These are phyloP conservation scores for Cutaneotrichosporon dermatis DNA, from an alignment of 1,284 basidiomycete genomes.

Conservation along the genomic window DNA sequence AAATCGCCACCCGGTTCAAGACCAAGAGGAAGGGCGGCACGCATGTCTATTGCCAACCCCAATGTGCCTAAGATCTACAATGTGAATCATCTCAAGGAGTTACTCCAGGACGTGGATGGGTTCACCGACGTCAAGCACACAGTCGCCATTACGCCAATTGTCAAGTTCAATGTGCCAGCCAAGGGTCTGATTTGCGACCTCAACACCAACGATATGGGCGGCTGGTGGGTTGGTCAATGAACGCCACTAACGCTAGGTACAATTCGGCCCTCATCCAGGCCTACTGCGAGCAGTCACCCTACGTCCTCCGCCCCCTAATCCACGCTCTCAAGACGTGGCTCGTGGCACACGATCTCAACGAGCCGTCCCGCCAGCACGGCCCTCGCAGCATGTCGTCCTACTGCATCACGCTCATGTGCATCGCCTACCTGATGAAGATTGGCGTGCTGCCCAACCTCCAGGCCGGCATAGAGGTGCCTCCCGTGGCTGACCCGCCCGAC, in stretches of 20 bases:
- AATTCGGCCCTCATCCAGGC: slow-evolving; percentile 47
- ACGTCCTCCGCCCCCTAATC: slow-evolving; percentile 46
- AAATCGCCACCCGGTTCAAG: background rate
- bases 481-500: background rate
- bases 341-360: slow-evolving; percentile 40
- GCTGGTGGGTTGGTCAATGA: slow-evolving; percentile 30
- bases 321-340: slow-evolving; percentile 47
- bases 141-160: slow-evolving; percentile 43
- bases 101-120: slow-evolving; percentile 18
- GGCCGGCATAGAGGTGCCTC: slow-evolving; percentile 17
- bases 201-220: slow-evolving; percentile 47
- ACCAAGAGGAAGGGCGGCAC: background rate
- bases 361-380: slow-evolving; percentile 31
- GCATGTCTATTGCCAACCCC: background rate
- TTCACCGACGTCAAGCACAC: slow-evolving; percentile 27
- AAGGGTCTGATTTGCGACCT: slow-evolving; percentile 38
- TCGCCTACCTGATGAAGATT: slow-evolving; percentile 43
- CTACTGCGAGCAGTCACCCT: slow-evolving; percentile 44
- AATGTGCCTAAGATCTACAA: slow-evolving; percentile 35
- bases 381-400: slow-evolving; percentile 46
- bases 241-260: slow-evolving; percentile 27
- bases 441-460: slow-evolving; percentile 46
- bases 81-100: slow-evolving; percentile 23
- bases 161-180: slow-evolving; percentile 39
- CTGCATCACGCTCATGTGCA: slow-evolving; percentile 47